Conservation (phyloP, 2,329 filamentous ascomycete genomes). For the Stenocarpella maydis region DNA sequence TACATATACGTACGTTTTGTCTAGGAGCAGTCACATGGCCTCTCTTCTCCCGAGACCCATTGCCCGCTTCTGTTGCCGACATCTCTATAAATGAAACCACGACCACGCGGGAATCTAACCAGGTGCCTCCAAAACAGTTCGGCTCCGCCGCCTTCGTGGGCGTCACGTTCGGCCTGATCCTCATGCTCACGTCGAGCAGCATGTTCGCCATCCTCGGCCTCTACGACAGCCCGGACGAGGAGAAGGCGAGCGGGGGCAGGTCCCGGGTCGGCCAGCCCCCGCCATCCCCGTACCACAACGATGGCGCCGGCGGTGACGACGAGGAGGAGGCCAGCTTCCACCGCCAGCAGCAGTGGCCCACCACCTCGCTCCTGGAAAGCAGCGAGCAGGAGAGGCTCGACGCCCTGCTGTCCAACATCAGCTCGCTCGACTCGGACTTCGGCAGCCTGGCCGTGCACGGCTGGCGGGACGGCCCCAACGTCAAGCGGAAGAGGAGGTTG, state of each 20-base stretch:
- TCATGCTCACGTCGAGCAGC: constrained; percentile 65
- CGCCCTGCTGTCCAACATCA: constrained; percentile 29
- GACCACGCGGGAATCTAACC: constrained; percentile 56
- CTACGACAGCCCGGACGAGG: constrained; percentile 41
- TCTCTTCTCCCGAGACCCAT: background rate
- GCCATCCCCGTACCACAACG: background rate
- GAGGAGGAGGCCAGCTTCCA: constrained; percentile 25
- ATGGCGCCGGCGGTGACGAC: constrained; percentile 35
- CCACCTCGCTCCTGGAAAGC: constrained; percentile 32
- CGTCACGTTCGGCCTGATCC: constrained; percentile 65
- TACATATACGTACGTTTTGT: constrained; percentile 35
- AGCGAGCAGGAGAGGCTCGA: constrained; percentile 29
- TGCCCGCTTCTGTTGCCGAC: background rate
- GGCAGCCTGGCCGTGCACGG: constrained; percentile 15
- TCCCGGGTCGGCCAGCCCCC: background rate
- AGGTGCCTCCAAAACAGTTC: constrained; percentile 52
- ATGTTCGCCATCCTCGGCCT: constrained; percentile 61
- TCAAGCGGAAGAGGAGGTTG: constrained; percentile 50
- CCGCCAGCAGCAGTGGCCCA: background rate
- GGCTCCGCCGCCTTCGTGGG: constrained; percentile 74
- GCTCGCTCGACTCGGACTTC: constrained; percentile 30
- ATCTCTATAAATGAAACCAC: background rate
- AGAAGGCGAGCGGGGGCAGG: background rate
- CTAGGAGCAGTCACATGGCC: background rate
- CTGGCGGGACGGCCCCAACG: constrained; percentile 38